These are phyloP conservation scores for Kwoniella shandongensis DNA, from an alignment of 768 basidiomycete genomes.

Conservation along the genomic window DNA sequence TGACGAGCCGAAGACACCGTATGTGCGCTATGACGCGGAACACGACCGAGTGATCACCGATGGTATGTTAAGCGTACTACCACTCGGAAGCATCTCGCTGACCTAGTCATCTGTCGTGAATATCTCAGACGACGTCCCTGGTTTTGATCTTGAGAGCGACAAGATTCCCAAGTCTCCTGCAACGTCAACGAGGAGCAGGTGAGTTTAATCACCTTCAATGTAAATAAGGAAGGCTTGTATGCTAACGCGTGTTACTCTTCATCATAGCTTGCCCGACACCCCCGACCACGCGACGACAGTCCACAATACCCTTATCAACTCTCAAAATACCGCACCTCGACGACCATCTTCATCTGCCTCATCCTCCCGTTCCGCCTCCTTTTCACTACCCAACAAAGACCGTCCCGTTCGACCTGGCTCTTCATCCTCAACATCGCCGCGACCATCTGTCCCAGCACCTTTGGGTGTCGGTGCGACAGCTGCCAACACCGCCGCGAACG, in stretches of 20 bases:
- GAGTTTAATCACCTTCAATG: constrained; percentile 54
- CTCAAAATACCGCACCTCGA: constrained; percentile 13
- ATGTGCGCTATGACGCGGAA: constrained; percentile 62
- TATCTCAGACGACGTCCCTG: constrained; percentile 79
- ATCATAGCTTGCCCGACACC: constrained; percentile 15
- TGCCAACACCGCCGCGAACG: constrained; percentile 49
- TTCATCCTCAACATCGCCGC: constrained; percentile 4
- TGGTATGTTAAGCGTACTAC: constrained; percentile 57
- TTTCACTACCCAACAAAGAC: constrained; percentile 43
- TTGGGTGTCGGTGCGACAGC: constrained; percentile 35
- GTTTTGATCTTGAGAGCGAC: constrained; percentile 63
- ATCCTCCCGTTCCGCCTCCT: constrained; percentile 47
- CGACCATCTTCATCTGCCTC: constrained; percentile 29
- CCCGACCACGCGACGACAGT: constrained; percentile 12
- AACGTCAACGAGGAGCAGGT: constrained; percentile 30
- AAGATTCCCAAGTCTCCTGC: constrained; percentile 61
- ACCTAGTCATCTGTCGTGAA: too few relatives aligned
- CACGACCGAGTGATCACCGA: constrained; percentile 55
- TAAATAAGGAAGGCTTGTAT: background rate
- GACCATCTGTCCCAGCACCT: constrained; percentile 23
- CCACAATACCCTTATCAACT: constrained; percentile 19
- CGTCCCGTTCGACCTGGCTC: constrained; percentile 52
- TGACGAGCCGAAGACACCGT: constrained; percentile 95
- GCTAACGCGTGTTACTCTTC: constrained; percentile 6
- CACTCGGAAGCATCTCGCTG: too few relatives aligned